Percentiles rank a stretch among this genome's conserved stretches.
Evolutionary conservation across 2,329 filamentous ascomycete species (phyloP).

Genomic region (Escovopsis sp.): DNA sequence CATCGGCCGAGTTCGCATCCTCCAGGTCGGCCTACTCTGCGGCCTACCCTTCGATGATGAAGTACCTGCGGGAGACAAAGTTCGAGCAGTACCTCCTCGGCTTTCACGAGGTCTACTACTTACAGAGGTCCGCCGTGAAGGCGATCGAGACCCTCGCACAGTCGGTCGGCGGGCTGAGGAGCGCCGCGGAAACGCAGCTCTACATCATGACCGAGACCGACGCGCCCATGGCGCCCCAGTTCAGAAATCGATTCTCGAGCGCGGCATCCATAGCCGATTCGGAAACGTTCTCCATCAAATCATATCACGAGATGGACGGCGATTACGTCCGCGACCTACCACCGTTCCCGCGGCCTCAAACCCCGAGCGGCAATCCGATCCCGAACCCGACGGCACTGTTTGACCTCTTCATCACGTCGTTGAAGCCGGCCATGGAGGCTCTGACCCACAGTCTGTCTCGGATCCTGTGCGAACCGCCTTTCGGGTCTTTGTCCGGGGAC

Average conservation of each 20-base stretch:
- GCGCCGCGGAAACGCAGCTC: slow-evolving; percentile 76
- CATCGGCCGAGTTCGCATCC: slow-evolving; percentile 43
- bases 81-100: slow-evolving; percentile 71
- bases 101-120: slow-evolving; percentile 56
- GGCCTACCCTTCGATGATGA: slow-evolving; percentile 48
- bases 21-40: slow-evolving; percentile 45
- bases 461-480: slow-evolving; percentile 70
- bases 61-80: slow-evolving; percentile 66
- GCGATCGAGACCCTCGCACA: slow-evolving; percentile 72
- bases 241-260: slow-evolving; percentile 1
- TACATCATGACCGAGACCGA: slow-evolving; percentile 52
- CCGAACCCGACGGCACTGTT: slow-evolving; percentile 59
- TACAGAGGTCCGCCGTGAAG: slow-evolving; percentile 62
- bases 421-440: slow-evolving; percentile 83
- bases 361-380: slow-evolving; percentile 9
- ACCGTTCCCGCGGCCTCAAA: background rate
- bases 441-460: slow-evolving; percentile 70
- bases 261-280: slow-evolving; percentile 3
- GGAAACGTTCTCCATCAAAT: background rate
- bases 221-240: background rate
- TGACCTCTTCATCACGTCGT: slow-evolving; percentile 65
- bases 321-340: background rate
- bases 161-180: slow-evolving; percentile 71
- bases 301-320: background rate
- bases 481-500: slow-evolving; percentile 28